Base-by-base conservation (phyloP, 805 yeast species). In the Candida saitoana region DNA sequence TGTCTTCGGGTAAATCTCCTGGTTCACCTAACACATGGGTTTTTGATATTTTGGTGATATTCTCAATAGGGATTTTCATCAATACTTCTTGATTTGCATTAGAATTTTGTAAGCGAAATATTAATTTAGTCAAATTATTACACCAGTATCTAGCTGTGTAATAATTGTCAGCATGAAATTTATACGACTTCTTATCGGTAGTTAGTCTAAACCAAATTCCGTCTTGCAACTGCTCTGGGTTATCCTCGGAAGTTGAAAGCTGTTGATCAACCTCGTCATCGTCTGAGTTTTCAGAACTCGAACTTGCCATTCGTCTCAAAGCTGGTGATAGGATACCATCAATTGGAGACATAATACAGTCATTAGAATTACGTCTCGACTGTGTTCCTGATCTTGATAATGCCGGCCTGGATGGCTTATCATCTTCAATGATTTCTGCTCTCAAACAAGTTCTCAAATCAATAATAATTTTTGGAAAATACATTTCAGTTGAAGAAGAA, bases 81-180 rank as follows among this genome's bases (percentile, higher is more conserved):
- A 85, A 76, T 11, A 87, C 93, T 45, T 82, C 82, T 50, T 82
- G 82, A 11, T 82, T 82, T 18, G 74, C 69, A 57, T 87, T 85
- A 41, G 84, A 73, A 32, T 84, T 74, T 1, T 89, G 73, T 15
- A 60, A 49, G 40, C 60, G 62, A 62, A 91, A 91, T 2, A 87
- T 79, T 40, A 83, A 82, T 52, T 85, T 87, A 49, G 84, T 86
- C 34, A 91, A 61, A 7, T 74, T 65, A 40, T 82, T 80, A 36
- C 78, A 82, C 98, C 98, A 91, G 14, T 82, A 76, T 44, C 85
- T 73, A 0, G 97, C 97, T 5, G 82, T 66, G 46, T 73, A 79
- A 12, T 76, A 62, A 18, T 84, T 80, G 54, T 90, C 96, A 2
- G 95, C 85, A 47, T 76, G 74, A 50, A 90, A 84, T 32, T 73